These are phyloP conservation scores for Fusarium falciforme DNA, from an alignment of 2,329 filamentous ascomycete species.

Conservation along the genomic window DNA sequence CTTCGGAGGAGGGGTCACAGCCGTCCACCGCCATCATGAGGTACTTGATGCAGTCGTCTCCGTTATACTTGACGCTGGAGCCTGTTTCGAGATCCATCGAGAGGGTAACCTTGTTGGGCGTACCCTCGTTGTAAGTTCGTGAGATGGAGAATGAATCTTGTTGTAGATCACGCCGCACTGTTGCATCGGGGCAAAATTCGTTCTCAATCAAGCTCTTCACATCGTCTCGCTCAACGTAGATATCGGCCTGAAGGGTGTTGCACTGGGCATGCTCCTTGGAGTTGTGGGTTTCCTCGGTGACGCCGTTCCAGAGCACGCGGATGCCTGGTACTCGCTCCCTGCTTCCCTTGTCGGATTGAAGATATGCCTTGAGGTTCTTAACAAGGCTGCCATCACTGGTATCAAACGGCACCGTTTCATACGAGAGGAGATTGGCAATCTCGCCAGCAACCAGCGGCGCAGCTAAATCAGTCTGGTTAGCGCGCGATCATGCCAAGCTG, in stretches of 20 bases:
- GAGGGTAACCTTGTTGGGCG: not conserved
- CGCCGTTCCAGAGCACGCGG: not conserved
- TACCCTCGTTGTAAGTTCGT: not conserved
- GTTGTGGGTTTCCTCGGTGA: not conserved
- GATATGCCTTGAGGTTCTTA: slow-evolving; percentile 1
- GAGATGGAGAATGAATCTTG: too few species aligned
- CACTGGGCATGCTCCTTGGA: too few species aligned
- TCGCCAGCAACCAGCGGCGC: not conserved
- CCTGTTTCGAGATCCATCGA: not conserved
- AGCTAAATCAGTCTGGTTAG: not conserved
- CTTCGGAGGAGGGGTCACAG: not conserved
- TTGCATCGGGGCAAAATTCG: too few species aligned
- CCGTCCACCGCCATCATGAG: slow-evolving; percentile 1
- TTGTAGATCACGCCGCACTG: too few species aligned
- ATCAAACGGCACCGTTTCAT: slow-evolving; percentile 1
- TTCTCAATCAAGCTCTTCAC: too few species aligned
- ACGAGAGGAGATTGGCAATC: not conserved
- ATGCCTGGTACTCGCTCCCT: not conserved
- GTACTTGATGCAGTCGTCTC: not conserved
- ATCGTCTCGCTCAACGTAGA: too few species aligned
- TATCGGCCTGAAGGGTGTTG: not conserved
- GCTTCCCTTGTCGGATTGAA: slow-evolving; percentile 1
- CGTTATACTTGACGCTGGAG: not conserved
- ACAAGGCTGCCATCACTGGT: slow-evolving; percentile 1
- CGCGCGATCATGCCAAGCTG: not conserved